phyloP scores from a whole-genome alignment of 192 early-diverging fungal species.

The Coemansia sp. region DNA sequence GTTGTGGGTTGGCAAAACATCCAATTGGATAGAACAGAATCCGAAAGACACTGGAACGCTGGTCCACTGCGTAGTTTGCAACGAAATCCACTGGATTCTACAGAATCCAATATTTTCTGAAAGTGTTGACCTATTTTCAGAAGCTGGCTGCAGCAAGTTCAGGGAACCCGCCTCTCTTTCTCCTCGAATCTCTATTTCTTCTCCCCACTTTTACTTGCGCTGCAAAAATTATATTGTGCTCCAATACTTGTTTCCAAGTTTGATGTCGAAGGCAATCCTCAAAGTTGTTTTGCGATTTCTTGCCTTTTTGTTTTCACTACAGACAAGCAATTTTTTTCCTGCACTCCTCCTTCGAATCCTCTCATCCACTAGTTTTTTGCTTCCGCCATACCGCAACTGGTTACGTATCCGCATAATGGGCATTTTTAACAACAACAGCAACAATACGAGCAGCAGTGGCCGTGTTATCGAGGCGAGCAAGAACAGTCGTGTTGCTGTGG shows the following conservation, averaged over 20 bases:
- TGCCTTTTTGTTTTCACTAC: constrained; percentile 3
- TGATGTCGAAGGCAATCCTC: not conserved
- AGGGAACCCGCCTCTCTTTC: no score
- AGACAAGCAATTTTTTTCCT: not conserved
- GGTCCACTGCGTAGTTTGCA: no score
- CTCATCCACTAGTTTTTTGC: not conserved
- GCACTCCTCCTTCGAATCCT: not conserved
- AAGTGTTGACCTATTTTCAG: no score
- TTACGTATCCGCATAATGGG: constrained; percentile 20
- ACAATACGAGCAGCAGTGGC: constrained; percentile 15
- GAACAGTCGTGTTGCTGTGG: not conserved
- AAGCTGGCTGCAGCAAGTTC: no score
- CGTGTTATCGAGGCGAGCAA: not conserved
- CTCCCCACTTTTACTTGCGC: no score
- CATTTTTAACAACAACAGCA: constrained; percentile 26
- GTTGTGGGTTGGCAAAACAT: no score
- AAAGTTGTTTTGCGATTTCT: not conserved
- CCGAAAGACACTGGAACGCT: no score
- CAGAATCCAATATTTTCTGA: no score
- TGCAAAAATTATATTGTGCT: no score
- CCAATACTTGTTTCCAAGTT: not conserved
- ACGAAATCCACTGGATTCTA: no score
- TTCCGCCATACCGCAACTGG: not conserved
- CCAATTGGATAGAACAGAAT: no score
- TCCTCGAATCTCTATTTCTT: no score